These are phyloP conservation scores for Candida vartiovaarae DNA, from an alignment of 805 yeast species.

Conservation along the genomic window DNA sequence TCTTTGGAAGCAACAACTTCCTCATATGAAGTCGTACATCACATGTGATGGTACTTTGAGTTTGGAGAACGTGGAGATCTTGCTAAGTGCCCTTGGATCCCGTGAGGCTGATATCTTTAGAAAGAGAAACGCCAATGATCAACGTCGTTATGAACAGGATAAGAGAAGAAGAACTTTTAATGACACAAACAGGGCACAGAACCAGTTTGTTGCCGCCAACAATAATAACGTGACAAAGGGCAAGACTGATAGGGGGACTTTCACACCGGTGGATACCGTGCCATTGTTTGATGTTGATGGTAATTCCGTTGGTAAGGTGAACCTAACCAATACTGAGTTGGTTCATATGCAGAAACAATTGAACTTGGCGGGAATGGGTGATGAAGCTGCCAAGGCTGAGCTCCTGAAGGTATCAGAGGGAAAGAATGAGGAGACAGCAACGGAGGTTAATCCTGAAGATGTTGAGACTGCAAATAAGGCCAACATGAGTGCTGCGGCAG, in stretches of 20 bases:
- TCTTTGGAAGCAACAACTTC: constrained; percentile 75
- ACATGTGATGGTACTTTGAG: constrained; percentile 87
- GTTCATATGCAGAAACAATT: constrained; percentile 56
- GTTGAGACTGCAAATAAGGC: constrained; percentile 29
- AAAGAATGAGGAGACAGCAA: constrained; percentile 5
- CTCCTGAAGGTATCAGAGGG: constrained; percentile 23
- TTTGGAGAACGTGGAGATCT: constrained; percentile 64
- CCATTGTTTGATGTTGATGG: constrained; percentile 77
- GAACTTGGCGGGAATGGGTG: constrained; percentile 29
- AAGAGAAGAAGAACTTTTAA: constrained; percentile 48
- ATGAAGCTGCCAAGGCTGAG: constrained; percentile 21
- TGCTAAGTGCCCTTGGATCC: constrained; percentile 55
- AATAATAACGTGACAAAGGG: constrained; percentile 51
- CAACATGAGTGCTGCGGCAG: constrained; percentile 40
- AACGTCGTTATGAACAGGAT: constrained; percentile 55
- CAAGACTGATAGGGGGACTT: constrained; percentile 63
- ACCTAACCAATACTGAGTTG: constrained; percentile 62
- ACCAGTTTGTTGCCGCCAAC: constrained; percentile 31
- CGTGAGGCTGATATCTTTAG: constrained; percentile 78
- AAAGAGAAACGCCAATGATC: constrained; percentile 60
- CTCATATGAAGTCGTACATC: constrained; percentile 64
- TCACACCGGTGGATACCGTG: constrained; percentile 59
- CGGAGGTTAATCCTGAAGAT: constrained; percentile 15
- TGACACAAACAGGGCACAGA: constrained; percentile 38
- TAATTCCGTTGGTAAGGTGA: constrained; percentile 58